A percentile compares a stretch with the other conserved stretches of the same genome.
These are phyloP conservation scores for Citrus maxima DNA, from an alignment of 345 rosid species.

Conservation along the genomic window DNA sequence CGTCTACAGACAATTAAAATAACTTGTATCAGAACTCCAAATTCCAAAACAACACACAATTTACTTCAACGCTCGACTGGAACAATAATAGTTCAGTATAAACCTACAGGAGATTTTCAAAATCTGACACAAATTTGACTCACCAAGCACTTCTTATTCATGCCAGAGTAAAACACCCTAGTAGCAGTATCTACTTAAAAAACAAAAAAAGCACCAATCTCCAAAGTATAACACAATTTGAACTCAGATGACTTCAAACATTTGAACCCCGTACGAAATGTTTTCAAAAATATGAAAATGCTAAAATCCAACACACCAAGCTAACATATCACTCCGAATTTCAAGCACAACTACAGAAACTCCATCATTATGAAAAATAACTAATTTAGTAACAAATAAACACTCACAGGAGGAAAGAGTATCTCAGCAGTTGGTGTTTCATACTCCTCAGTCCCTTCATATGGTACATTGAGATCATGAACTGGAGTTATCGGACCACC, in stretches of 20 bases:
- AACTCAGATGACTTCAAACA: background rate
- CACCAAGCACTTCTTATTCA: background rate
- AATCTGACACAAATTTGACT: background rate
- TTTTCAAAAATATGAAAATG: background rate
- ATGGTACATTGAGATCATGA: constrained; percentile 95
- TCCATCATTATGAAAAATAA: background rate
- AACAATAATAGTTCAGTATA: background rate
- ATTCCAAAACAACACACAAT: background rate
- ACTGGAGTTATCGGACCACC: constrained; percentile 68
- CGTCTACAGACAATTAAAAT: constrained; percentile 45
- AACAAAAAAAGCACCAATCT: background rate
- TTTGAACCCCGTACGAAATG: background rate
- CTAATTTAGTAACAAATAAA: background rate
- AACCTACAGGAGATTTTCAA: background rate
- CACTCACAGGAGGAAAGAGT: constrained; percentile 84
- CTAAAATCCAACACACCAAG: background rate
- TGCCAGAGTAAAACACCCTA: too few species aligned
- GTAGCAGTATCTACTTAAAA: background rate
- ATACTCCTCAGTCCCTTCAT: constrained; percentile 88
- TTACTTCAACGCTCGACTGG: constrained; percentile 1
- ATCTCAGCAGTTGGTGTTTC: constrained; percentile 98
- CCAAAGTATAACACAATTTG: background rate
- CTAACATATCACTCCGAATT: background rate
- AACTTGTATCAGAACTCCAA: constrained; percentile 17
- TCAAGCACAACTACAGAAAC: background rate